Conservation (phyloP, 1,284 basidiomycete species). For the Malassezia cuniculi region DNA sequence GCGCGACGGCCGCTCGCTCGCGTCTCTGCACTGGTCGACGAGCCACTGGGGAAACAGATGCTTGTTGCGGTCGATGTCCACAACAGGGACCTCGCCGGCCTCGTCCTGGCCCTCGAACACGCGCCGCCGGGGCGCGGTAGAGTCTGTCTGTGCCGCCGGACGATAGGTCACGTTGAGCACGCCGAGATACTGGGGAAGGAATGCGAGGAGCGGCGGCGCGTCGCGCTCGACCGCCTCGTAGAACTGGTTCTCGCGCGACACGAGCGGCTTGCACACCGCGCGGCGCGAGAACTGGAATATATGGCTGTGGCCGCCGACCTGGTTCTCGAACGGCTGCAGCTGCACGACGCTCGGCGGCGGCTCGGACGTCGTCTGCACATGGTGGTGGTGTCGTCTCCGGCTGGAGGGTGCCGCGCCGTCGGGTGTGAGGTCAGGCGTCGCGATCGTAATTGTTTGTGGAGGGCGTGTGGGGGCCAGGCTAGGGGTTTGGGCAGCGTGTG, state of each 20-base stretch:
- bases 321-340: constrained; percentile 86
- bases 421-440: constrained; percentile 6
- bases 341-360: constrained; percentile 54
- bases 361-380: constrained; percentile 11
- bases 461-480: background rate
- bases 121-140: constrained; percentile 18
- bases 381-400: constrained; percentile 47
- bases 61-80: constrained; percentile 76
- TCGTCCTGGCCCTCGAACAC: constrained; percentile 41
- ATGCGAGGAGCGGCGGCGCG: constrained; percentile 75
- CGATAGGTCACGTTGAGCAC: constrained; percentile 92
- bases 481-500: too few relatives aligned
- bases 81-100: constrained; percentile 51
- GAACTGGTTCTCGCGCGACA: constrained; percentile 90
- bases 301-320: constrained; percentile 90
- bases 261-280: constrained; percentile 97
- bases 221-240: constrained; percentile 92
- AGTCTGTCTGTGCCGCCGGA: constrained; percentile 5
- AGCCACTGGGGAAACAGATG: constrained; percentile 95
- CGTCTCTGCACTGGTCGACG: constrained; percentile 43
- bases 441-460: constrained; percentile 4
- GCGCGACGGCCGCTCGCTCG: background rate
- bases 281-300: constrained; percentile 97
- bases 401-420: constrained; percentile 9
- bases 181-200: constrained; percentile 89